Evolutionary conservation across 179 eudicot species (phyloP).

Genomic region (Camellia oleifera): DNA sequence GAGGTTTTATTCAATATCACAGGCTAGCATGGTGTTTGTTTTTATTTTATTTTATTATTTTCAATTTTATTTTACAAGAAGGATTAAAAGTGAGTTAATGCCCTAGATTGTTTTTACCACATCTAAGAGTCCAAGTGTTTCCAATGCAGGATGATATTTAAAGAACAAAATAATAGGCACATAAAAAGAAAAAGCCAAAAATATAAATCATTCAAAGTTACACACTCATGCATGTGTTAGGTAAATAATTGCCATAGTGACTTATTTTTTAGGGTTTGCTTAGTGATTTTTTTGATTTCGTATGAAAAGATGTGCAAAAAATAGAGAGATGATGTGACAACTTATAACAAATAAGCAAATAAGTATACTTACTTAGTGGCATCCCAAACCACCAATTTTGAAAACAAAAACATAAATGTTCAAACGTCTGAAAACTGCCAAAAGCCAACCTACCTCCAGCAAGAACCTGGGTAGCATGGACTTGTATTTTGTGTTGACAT

Average conservation of each 20-base stretch:
- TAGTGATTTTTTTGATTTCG: too few relatives aligned
- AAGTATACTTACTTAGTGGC: too few relatives aligned
- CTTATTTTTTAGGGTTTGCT: too few relatives aligned
- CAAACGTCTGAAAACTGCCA: background rate
- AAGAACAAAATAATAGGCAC: background rate
- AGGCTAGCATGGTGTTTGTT: background rate
- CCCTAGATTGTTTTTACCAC: background rate
- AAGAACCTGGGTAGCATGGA: slow-evolving; percentile 75
- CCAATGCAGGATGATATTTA: background rate
- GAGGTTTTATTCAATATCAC: background rate
- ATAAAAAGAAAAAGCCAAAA: background rate
- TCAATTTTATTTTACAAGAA: background rate
- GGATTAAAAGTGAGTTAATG: background rate
- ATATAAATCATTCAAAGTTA: background rate
- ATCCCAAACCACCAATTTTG: background rate
- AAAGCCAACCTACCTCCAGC: slow-evolving; percentile 63
- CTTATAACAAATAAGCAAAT: too few relatives aligned
- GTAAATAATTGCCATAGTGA: background rate
- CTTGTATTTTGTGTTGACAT: slow-evolving; percentile 75
- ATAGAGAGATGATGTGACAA: too few relatives aligned
- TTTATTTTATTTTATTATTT: background rate
- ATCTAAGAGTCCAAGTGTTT: background rate
- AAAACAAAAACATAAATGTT: background rate
- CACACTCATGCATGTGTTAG: slow-evolving; percentile 3
- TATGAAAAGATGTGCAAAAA: too few relatives aligned